A percentile compares a stretch with the other conserved stretches of the same genome.
phyloP scores from a whole-genome alignment of 2,329 filamentous ascomycete genomes.

The Botryotinia calthae region DNA sequence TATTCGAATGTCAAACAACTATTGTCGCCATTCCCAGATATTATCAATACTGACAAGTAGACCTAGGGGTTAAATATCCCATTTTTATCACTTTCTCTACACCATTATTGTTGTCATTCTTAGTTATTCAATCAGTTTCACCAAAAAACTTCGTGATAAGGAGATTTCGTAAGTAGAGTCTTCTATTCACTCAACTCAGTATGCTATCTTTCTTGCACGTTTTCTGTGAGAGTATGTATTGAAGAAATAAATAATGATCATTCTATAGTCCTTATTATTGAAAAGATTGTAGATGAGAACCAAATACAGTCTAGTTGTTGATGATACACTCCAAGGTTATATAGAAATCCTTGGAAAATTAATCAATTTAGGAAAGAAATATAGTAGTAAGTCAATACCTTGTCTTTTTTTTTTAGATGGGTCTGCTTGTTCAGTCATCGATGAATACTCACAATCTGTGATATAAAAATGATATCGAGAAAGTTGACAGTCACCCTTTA shows the following conservation, averaged over 20 bases:
- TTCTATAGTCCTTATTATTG: background rate
- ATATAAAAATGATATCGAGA: background rate
- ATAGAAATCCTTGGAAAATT: background rate
- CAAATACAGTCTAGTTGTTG: background rate
- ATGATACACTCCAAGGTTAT: background rate
- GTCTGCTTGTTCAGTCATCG: too few relatives aligned
- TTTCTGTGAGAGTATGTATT: background rate
- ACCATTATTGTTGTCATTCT: background rate
- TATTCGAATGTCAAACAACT: background rate
- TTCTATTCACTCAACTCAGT: background rate
- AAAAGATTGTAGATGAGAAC: too few relatives aligned
- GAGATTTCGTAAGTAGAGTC: fast-evolving
- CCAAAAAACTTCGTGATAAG: background rate
- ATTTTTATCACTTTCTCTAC: too few relatives aligned
- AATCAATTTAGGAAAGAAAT: background rate
- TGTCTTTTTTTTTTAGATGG: background rate
- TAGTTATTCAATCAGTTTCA: background rate
- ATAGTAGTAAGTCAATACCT: background rate
- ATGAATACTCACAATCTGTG: background rate
- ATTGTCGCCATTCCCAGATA: background rate
- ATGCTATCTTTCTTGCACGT: background rate
- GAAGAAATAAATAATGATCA: background rate
- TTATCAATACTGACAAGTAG: too few relatives aligned
- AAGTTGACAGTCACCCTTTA: background rate
- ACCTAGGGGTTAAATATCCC: too few relatives aligned